Conservation (phyloP, 345 rosid genomes). For the Bruguiera gymnorhiza region DNA sequence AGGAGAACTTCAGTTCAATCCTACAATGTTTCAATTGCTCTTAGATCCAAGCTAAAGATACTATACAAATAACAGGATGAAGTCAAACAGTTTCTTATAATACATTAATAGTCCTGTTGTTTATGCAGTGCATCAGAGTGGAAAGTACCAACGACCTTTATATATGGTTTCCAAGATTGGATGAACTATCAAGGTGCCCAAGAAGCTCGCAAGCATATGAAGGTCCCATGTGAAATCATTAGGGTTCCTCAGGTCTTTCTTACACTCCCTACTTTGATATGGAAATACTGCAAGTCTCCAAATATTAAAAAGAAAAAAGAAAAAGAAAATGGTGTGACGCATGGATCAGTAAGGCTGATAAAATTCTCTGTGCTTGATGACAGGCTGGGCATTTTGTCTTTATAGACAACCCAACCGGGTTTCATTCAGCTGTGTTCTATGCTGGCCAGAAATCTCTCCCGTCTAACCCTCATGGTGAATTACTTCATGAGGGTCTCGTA, state of each 20-base stretch:
- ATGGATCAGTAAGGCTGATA: neutral
- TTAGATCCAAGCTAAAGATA: neutral
- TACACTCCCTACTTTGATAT: neutral
- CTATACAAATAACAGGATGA: neutral
- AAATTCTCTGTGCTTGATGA: conserved; percentile 14
- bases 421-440: conserved; percentile 70
- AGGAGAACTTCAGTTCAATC: too few relatives aligned
- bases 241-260: conserved; percentile 80
- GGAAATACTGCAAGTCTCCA: too few relatives aligned
- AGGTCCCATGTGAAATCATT: conserved; percentile 92
- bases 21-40: neutral
- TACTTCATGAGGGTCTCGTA: conserved; percentile 59
- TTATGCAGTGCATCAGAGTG: too few relatives aligned
- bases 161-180: conserved; percentile 87
- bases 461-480: conserved; percentile 41
- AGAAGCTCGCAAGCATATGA: conserved; percentile 79
- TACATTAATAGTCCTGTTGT: neutral
- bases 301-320: too few relatives aligned
- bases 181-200: conserved; percentile 85
- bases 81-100: neutral
- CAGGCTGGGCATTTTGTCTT: conserved; percentile 84
- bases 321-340: neutral
- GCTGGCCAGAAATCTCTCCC: conserved; percentile 72
- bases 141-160: conserved; percentile 95
- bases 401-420: conserved; percentile 71